Percentiles rank a stretch among this genome's conserved stretches.
Conservation (phyloP, 2,329 filamentous ascomycete genomes). For the Fusarium solani-melongenae region DNA sequence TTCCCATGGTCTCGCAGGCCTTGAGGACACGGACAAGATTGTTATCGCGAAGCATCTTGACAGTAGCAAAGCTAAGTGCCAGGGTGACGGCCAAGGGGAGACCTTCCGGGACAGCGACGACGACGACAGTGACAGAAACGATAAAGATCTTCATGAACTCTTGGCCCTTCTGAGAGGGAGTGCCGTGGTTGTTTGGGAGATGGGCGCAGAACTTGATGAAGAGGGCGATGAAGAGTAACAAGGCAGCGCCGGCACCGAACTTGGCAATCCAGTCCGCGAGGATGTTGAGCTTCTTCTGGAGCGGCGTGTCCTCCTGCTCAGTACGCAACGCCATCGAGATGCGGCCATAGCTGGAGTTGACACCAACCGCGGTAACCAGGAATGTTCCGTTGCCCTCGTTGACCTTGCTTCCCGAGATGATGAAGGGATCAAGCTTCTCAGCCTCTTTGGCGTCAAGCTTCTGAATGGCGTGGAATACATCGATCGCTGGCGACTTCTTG, state of each 20-base stretch:
- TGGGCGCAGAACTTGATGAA: constrained; percentile 80
- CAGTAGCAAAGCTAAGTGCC: constrained; percentile 75
- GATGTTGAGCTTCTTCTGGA: constrained; percentile 64
- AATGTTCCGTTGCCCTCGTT: constrained; percentile 65
- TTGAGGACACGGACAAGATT: constrained; percentile 75
- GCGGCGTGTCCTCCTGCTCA: constrained; percentile 63
- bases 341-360: constrained; percentile 64
- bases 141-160: constrained; percentile 73
- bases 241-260: constrained; percentile 71
- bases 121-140: constrained; percentile 73
- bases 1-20: constrained; percentile 79
- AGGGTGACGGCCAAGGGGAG: constrained; percentile 75
- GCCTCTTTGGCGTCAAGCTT: constrained; percentile 53
- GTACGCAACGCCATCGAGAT: constrained; percentile 67
- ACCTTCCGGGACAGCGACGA: constrained; percentile 75
- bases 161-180: constrained; percentile 65
- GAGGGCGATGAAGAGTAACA: constrained; percentile 79
- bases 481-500: constrained; percentile 71
- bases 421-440: constrained; percentile 72
- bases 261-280: constrained; percentile 50
- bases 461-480: constrained; percentile 66
- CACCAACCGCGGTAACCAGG: constrained; percentile 66
- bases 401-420: constrained; percentile 67
- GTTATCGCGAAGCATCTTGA: constrained; percentile 76
- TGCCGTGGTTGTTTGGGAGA: constrained; percentile 61